These are phyloP conservation scores for Colletotrichum euphorbiae DNA, from an alignment of 2,329 filamentous ascomycete species.

Conservation along the genomic window DNA sequence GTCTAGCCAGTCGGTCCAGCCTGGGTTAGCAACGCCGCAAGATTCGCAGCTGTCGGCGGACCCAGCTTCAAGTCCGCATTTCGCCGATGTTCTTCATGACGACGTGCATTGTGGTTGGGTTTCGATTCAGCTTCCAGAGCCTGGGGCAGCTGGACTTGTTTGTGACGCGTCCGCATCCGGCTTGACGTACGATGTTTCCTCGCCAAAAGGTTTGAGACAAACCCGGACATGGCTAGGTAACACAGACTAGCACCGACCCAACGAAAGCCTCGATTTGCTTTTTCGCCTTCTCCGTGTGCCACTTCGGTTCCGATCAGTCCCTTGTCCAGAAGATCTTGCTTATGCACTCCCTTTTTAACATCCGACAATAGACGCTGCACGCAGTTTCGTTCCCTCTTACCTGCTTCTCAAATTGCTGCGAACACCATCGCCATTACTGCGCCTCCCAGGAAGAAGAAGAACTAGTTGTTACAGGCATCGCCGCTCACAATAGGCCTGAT, in stretches of 20 bases:
- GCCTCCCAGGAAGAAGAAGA: no score
- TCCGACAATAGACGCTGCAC: no score
- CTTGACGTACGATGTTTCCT: not conserved
- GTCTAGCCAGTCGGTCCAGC: not conserved
- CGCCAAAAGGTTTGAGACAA: not conserved
- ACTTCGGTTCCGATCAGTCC: not conserved
- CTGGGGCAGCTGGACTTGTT: not conserved
- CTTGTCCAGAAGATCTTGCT: no score
- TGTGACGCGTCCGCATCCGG: constrained; percentile 28
- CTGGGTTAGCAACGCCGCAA: not conserved
- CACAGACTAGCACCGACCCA: not conserved
- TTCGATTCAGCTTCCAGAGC: not conserved
- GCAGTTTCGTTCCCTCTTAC: no score
- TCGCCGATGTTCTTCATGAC: not conserved
- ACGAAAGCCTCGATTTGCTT: not conserved
- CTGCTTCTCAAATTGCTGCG: no score
- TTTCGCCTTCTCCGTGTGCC: not conserved
- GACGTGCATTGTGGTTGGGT: not conserved
- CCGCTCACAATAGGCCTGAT: no score
- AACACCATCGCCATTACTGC: no score
- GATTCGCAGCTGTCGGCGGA: not conserved
- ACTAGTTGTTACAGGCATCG: no score
- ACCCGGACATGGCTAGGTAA: constrained; percentile 14
- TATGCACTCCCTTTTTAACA: no score
- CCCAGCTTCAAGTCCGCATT: not conserved